These are phyloP conservation scores for Bassia scoparia DNA, from an alignment of 148 eudicot genomes.

Conservation along the genomic window DNA sequence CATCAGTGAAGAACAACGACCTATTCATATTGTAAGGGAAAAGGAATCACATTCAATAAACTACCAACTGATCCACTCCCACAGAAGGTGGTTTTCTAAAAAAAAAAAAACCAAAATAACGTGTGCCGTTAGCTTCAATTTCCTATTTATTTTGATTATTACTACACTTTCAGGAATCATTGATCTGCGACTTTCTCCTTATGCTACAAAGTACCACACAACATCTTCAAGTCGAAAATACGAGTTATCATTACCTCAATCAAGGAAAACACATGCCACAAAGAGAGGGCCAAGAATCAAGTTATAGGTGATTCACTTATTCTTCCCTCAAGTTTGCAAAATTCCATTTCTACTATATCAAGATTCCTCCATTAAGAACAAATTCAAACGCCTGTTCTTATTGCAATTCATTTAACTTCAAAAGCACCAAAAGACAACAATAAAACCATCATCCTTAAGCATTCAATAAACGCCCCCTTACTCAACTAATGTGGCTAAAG, in stretches of 20 bases:
- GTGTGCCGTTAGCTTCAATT: too few species aligned
- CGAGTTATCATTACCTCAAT: neutral
- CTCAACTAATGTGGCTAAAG: too few species aligned
- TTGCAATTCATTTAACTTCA: too few species aligned
- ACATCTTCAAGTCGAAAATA: neutral
- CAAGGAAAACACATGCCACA: neutral
- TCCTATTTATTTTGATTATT: too few species aligned
- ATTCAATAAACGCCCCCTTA: neutral
- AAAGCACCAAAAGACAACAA: neutral
- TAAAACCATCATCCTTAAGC: neutral
- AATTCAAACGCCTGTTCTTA: too few species aligned
- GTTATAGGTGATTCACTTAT: neutral
- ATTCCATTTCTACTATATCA: too few species aligned
- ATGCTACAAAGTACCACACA: neutral
- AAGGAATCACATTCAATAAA: constrained; percentile 2
- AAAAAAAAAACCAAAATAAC: too few species aligned
- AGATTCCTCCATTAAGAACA: too few species aligned
- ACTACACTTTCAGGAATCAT: neutral
- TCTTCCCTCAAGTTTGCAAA: neutral
- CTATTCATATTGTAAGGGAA: neutral
- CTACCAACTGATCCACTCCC: too few species aligned
- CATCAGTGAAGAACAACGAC: neutral
- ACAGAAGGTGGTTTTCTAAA: too few species aligned
- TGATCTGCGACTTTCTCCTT: neutral
- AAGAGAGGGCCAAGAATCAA: neutral